Evolutionary conservation across 2,329 filamentous ascomycete genomes (phyloP).

Genomic region (Aureobasidium sp.): DNA sequence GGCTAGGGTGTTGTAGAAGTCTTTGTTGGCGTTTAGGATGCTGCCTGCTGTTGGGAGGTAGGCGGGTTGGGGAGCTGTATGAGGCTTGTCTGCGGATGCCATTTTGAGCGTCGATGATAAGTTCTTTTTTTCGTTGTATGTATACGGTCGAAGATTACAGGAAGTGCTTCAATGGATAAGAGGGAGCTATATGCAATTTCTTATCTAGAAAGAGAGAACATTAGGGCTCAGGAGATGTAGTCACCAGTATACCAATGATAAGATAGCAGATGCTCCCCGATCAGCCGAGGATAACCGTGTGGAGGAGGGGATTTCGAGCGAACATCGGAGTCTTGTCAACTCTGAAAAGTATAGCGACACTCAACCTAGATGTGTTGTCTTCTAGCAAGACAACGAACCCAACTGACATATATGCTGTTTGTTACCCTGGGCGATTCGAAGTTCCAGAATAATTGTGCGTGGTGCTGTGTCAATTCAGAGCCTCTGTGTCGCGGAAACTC

Average conservation of each 20-base stretch:
- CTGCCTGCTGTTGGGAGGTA: conserved; percentile 23
- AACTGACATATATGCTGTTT: no score
- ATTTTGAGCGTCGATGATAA: neutral
- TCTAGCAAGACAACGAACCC: no score
- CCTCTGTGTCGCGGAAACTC: no score
- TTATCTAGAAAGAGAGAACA: neutral
- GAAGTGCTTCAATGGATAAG: neutral
- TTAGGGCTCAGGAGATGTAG: neutral
- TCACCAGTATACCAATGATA: neutral
- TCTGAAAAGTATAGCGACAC: no score
- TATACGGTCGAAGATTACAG: neutral
- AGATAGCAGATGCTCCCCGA: neutral
- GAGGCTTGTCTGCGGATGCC: conserved; percentile 8
- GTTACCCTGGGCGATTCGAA: no score
- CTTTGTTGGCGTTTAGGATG: conserved; percentile 21
- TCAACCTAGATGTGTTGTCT: no score
- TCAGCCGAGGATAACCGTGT: neutral
- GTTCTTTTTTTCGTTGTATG: no score
- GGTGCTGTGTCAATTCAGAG: no score
- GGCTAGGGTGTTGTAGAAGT: conserved; percentile 22
- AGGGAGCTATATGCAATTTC: neutral
- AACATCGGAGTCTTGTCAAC: neutral
- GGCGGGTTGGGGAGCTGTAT: conserved; percentile 20
- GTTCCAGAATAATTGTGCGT: no score
- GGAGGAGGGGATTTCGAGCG: no score